Evolutionary conservation across 768 basidiomycete genomes (phyloP).

Genomic region (Ephemerocybe angulata): DNA sequence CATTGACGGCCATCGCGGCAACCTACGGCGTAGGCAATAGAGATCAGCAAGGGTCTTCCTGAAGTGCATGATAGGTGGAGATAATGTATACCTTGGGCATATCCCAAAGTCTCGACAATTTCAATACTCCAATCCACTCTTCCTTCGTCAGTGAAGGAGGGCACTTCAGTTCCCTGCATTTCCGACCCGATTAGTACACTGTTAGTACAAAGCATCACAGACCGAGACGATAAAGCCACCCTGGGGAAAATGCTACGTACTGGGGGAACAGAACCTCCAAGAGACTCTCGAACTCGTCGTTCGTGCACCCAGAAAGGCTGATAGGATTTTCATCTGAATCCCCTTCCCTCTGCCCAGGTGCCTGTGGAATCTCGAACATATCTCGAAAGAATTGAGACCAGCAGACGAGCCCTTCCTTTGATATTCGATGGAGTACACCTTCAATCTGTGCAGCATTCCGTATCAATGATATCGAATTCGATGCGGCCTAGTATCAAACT

Average conservation of each 20-base stretch:
- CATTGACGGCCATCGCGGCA: neutral
- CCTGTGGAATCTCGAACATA: neutral
- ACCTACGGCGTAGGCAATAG: neutral
- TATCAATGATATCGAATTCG: too few relatives aligned
- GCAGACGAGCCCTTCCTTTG: neutral
- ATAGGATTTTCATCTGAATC: neutral
- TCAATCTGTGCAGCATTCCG: neutral
- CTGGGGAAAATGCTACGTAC: too few relatives aligned
- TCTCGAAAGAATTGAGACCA: neutral
- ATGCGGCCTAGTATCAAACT: too few relatives aligned
- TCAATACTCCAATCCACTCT: neutral
- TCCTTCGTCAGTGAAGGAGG: neutral
- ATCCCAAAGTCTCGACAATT: neutral
- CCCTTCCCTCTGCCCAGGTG: neutral
- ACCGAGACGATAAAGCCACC: too few relatives aligned
- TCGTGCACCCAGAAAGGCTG: constrained; percentile 1
- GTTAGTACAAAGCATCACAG: too few relatives aligned
- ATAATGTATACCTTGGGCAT: neutral
- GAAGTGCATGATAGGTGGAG: neutral
- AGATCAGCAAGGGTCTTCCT: neutral
- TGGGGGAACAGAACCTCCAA: neutral
- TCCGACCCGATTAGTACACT: neutral
- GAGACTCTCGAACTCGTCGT: neutral
- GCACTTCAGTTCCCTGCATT: neutral
- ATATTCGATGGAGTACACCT: neutral